Evolutionary conservation across 1,284 basidiomycete species (phyloP), one percentile per base, ranked within the genome.

Genomic region (Cryptococcus hybrid): DNA sequence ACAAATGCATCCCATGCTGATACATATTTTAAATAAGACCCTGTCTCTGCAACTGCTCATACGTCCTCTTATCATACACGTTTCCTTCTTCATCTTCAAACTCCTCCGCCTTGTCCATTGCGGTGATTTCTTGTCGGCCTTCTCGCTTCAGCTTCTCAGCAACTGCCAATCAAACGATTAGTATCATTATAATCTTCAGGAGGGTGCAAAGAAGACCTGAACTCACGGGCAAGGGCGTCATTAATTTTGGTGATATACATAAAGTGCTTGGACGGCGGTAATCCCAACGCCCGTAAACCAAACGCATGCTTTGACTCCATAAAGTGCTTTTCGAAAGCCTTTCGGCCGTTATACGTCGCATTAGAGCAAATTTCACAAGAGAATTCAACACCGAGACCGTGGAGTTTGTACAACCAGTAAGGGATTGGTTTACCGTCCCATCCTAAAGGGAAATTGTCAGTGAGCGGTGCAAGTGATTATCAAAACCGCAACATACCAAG

Each of bases 231-330:
- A 59, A 98, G 84, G 0, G 94, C 96, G 80, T 99, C 96, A 68
- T 92, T 89, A 64, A 99, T 99, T 53, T 88, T 85, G 18, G 94
- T 99, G 62, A 99, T 97, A 77, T 97, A 95, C 70, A 96, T 91
- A 82, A 99, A 99, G 79, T 99, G 96, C 75, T 95, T 95, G 1
- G 94, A 97, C 0, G 43, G 35, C 1, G 96, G 96, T 62, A 99
- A 81, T 13, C 96, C 96, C 36, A 99, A 82, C 3, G 96, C 95
- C 44, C 93, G 87, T 92, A 99, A 97, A 36, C 95, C 96, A 67
- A 98, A 99, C 1, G 95, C 91, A 79, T 99, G 96, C 55, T 94
- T 83, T 42, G 90, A 89, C 82, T 99, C 96, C 83, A 91, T 78
- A 61, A 67, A 73, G 55, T 78, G 77, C 36, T 73, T 68, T 59